phyloP scores from a whole-genome alignment of 441 rosid genomes.

The Pelargonium citronellum region DNA sequence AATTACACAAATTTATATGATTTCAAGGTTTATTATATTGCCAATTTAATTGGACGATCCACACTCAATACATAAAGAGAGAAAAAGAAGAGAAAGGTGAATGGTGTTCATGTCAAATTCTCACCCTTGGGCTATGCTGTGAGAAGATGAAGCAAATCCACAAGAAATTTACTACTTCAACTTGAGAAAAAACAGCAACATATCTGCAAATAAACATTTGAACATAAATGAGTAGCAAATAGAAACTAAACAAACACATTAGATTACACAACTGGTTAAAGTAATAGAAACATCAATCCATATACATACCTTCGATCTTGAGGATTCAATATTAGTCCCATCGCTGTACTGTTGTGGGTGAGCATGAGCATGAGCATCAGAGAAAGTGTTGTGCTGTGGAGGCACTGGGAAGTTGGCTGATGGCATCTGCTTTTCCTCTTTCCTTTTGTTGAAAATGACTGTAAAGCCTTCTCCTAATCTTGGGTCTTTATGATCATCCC shows the following conservation, averaged over 20 bases:
- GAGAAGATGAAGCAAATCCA: not conserved
- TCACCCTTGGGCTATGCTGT: not conserved
- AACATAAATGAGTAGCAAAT: not conserved
- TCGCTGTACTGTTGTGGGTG: no score
- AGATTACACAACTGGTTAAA: no score
- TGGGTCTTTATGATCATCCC: conserved; percentile 47
- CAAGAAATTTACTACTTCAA: not conserved
- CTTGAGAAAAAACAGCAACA: conserved; percentile 23
- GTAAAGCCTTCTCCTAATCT: conserved; percentile 42
- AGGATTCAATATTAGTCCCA: not conserved
- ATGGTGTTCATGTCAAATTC: not conserved
- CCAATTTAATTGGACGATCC: not conserved
- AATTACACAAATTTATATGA: not conserved
- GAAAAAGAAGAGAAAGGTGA: not conserved
- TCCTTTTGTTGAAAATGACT: conserved; percentile 36
- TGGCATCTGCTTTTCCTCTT: conserved; percentile 34
- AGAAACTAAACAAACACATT: no score
- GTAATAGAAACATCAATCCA: no score
- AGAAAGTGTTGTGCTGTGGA: not conserved
- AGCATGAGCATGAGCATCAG: conserved; percentile 7
- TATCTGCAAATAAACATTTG: conserved; percentile 16
- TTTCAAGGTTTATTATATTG: not conserved
- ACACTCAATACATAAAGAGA: not conserved
- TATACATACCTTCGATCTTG: conserved; percentile 24
- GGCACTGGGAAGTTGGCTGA: conserved; percentile 21